These are phyloP conservation scores for Austroboletus rostrupii DNA, from an alignment of 1,284 basidiomycete species.

Conservation along the genomic window DNA sequence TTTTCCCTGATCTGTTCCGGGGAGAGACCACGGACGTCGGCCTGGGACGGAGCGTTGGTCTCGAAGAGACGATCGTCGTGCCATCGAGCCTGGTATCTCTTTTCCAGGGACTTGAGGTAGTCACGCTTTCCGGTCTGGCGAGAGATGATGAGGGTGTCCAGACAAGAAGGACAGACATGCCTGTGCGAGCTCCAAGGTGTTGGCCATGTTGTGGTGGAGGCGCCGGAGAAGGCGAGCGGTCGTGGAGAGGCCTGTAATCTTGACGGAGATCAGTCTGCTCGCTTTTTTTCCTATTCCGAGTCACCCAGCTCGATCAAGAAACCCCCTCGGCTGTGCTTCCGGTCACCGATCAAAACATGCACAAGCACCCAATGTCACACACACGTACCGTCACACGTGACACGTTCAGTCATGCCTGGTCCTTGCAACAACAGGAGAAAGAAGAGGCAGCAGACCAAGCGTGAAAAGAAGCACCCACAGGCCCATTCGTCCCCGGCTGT, in stretches of 20 bases:
- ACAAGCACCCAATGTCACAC: conserved; percentile 25
- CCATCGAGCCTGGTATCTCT: conserved; percentile 84
- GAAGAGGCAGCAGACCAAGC: conserved; percentile 35
- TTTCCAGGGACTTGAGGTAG: conserved; percentile 78
- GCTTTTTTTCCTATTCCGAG: conserved; percentile 15
- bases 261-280: conserved; percentile 21
- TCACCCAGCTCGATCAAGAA: conserved; percentile 16
- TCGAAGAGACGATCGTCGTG: conserved; percentile 72
- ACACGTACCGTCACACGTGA: conserved; percentile 31
- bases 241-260: conserved; percentile 24
- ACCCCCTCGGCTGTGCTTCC: conserved; percentile 7
- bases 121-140: conserved; percentile 89
- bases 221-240: conserved; percentile 29
- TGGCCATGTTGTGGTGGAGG: conserved; percentile 41
- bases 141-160: conserved; percentile 6
- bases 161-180: conserved; percentile 25
- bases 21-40: conserved; percentile 63
- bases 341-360: conserved; percentile 18
- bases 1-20: conserved; percentile 62
- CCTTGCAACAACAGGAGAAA: conserved; percentile 44
- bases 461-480: conserved; percentile 27
- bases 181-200: conserved; percentile 55
- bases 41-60: conserved; percentile 72
- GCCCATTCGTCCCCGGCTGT: background rate
- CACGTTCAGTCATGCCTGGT: conserved; percentile 40